Percentiles rank a stretch among this genome's conserved stretches.
These are phyloP conservation scores for Novymonas esmeraldas DNA, from an alignment of 208 protist genomes.

Conservation along the genomic window DNA sequence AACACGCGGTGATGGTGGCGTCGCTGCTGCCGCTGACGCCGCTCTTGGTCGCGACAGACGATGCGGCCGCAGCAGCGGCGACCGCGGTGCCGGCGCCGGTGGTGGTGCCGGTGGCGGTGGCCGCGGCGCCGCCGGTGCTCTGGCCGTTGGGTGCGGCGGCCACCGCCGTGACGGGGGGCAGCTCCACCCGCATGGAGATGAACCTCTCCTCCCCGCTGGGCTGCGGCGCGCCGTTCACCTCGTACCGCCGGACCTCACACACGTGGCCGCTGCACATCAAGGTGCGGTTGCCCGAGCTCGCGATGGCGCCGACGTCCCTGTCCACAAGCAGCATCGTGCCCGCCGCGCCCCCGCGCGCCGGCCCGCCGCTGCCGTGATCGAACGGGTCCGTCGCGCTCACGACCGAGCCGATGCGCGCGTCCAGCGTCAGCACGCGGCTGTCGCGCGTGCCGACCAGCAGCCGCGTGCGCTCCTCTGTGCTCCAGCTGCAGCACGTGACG, in stretches of 20 bases:
- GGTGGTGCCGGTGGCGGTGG: background rate
- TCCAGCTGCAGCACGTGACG: slow-evolving; percentile 66
- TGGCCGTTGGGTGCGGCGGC: background rate
- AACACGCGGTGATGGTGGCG: slow-evolving; percentile 81
- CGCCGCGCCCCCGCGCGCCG: background rate
- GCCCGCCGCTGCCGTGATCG: background rate
- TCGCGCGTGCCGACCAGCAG: slow-evolving; percentile 68
- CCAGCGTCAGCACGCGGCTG: slow-evolving; percentile 66
- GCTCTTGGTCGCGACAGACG: background rate
- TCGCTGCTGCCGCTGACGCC: background rate
- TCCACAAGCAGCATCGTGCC: slow-evolving; percentile 7
- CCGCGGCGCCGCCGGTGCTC: background rate
- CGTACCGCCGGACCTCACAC: slow-evolving; percentile 66
- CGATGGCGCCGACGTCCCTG: slow-evolving; percentile 50
- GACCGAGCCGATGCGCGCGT: slow-evolving; percentile 47
- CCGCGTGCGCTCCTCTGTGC: slow-evolving; percentile 49
- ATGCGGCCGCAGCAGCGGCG: background rate
- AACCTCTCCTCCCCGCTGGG: slow-evolving; percentile 72
- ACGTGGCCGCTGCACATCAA: slow-evolving; percentile 62
- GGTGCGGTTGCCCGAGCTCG: slow-evolving; percentile 48
- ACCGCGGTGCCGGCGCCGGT: background rate
- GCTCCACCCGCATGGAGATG: slow-evolving; percentile 51
- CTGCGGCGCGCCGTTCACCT: slow-evolving; percentile 32
- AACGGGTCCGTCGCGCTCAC: slow-evolving; percentile 56
- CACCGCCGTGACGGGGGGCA: slow-evolving; percentile 27